A percentile compares a stretch with the other conserved stretches of the same genome.
These are phyloP conservation scores for Coffea eugenioides DNA, from an alignment of 257 asterid species.

Conservation along the genomic window DNA sequence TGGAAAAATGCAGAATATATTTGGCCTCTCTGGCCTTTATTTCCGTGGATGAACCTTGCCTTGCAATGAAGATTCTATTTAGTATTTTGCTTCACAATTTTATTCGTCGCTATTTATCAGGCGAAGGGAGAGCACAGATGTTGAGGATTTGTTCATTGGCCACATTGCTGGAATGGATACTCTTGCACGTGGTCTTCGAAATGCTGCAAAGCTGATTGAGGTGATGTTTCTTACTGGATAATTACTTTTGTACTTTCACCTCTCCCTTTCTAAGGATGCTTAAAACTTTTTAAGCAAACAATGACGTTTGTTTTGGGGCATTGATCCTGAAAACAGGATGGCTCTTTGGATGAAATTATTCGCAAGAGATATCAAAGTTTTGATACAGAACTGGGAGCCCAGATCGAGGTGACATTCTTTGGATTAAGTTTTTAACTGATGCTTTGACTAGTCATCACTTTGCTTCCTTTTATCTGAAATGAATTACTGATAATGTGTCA, in stretches of 20 bases:
- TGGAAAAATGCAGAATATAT: neutral
- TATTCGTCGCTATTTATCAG: constrained; percentile 25
- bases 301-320: neutral
- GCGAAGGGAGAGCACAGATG: constrained; percentile 98
- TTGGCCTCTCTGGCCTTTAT: neutral
- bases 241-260: neutral
- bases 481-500: neutral
- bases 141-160: constrained; percentile 84
- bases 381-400: constrained; percentile 75
- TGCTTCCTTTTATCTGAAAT: neutral
- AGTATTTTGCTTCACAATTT: neutral
- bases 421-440: neutral
- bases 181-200: constrained; percentile 90
- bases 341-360: constrained; percentile 61
- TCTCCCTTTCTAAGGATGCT: neutral
- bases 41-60: neutral
- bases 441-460: neutral
- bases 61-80: neutral
- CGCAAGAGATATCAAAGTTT: constrained; percentile 89
- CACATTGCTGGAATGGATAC: constrained; percentile 98
- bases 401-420: constrained; percentile 56
- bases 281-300: neutral
- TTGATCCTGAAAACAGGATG: constrained; percentile 45
- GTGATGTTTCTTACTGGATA: constrained; percentile 26
- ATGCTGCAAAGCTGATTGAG: constrained; percentile 85